Conservation (phyloP, 106 monocot species). For the Allium fistulosum region DNA sequence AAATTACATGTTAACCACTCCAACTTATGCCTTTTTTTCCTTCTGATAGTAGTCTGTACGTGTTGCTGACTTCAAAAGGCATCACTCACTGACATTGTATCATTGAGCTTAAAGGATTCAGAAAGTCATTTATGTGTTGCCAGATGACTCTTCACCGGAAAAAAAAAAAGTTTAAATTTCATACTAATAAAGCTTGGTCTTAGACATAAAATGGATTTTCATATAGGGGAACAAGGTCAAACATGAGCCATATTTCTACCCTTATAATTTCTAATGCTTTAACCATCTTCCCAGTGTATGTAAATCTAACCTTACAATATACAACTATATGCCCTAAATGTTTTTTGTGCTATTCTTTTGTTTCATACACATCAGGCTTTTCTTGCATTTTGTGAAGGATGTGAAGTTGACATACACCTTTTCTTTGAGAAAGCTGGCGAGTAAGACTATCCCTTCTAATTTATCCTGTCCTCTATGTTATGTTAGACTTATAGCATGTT, state of each 20-base stretch:
- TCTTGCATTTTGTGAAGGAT: slow-evolving; percentile 94
- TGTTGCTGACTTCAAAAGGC: too few relatives aligned
- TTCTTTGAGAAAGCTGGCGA: slow-evolving; percentile 96
- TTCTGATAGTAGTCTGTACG: too few relatives aligned
- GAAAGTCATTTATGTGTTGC: too few relatives aligned
- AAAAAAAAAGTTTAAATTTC: too few relatives aligned
- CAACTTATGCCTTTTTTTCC: too few relatives aligned
- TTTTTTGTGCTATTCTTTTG: background rate
- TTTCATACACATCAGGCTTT: slow-evolving; percentile 56
- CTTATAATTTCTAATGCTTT: background rate
- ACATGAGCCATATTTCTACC: background rate
- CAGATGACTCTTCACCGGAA: too few relatives aligned
- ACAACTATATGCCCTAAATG: too few relatives aligned
- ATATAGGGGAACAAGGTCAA: background rate
- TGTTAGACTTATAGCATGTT: background rate
- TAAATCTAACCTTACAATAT: too few relatives aligned
- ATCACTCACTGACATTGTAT: too few relatives aligned
- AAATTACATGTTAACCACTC: too few relatives aligned
- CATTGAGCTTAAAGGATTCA: too few relatives aligned
- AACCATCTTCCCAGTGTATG: background rate
- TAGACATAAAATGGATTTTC: background rate
- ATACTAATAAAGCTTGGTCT: too few relatives aligned
- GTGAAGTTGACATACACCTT: slow-evolving; percentile 85
- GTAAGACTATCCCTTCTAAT: slow-evolving; percentile 37
- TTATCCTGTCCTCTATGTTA: background rate